Evolutionary conservation across 345 rosid species (phyloP), one percentile per base, ranked within the genome.

Genomic region (Eucalyptus erythrocorys): DNA sequence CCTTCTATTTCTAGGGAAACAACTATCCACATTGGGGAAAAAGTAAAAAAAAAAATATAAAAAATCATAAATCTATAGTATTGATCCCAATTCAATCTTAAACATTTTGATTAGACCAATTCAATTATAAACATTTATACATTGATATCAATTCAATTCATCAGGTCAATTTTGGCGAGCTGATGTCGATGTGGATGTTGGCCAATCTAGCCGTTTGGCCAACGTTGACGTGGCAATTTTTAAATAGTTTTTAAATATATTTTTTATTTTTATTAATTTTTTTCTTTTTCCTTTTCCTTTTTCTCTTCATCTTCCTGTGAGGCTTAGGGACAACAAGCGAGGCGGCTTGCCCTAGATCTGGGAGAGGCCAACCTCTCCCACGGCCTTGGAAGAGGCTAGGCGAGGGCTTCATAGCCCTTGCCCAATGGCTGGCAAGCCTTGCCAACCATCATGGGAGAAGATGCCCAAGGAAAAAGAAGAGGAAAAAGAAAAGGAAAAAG

Each of bases 251-350:
- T 15, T 2, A 2, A 43, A 43, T n/a, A n/a, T n/a, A n/a, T n/a
- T n/a, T n/a, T n/a, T n/a, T n/a, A n/a, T n/a, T n/a, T n/a, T n/a
- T n/a, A n/a, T n/a, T n/a, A n/a, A n/a, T n/a, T n/a, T n/a, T n/a
- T n/a, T 49, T 49, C 0, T 15, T 49, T 49, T 49, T 49, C 19
- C 3, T 49, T 49, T 49, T 4, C 21, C 21, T 49, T 49, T 49
- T 49, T 49, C 51, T 49, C 51, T 49, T 49, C 51, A 49, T 49
- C 51, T 49, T 49, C 51, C 0, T 49, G 0, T 1, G 7, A 49
- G 51, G 17, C 51, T 0, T 49, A 0, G 21, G 0, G 21, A 15
- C 0, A 15, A 0, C 0, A 0, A 0, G 21, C 1, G 0, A 49
- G 51, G 51, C 0, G 1, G 51, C 51, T 49, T 49, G 51, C 19